Percentiles rank a stretch among this genome's conserved stretches.
These are phyloP conservation scores for Candida tetrigidarum DNA, from an alignment of 1,139 yeast species.

Conservation along the genomic window DNA sequence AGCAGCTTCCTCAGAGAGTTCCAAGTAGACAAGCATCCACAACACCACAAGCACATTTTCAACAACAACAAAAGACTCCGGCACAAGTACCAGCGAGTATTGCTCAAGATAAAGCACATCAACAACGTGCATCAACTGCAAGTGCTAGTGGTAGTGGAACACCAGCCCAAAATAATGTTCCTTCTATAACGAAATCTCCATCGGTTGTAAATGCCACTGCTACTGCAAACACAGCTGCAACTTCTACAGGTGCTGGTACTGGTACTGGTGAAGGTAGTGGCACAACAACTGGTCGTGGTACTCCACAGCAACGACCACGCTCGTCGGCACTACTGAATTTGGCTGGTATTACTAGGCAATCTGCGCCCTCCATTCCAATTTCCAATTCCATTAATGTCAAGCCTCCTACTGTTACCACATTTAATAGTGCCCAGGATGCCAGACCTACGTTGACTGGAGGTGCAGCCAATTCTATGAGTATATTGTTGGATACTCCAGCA, in stretches of 20 bases:
- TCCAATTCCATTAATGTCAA: slow-evolving; percentile 69
- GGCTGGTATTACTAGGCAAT: slow-evolving; percentile 59
- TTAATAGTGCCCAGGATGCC: slow-evolving; percentile 50
- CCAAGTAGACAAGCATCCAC: slow-evolving; percentile 15
- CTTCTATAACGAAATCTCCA: not conserved
- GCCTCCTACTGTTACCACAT: slow-evolving; percentile 63
- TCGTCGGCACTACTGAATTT: slow-evolving; percentile 22
- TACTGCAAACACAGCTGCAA: too few species aligned
- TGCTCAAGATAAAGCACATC: slow-evolving; percentile 10
- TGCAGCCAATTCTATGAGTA: slow-evolving; percentile 65
- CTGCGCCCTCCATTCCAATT: slow-evolving; percentile 76
- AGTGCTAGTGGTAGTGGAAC: slow-evolving; percentile 10
- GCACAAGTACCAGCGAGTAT: slow-evolving; percentile 11
- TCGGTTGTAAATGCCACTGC: slow-evolving; percentile 11
- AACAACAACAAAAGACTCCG: slow-evolving; percentile 6
- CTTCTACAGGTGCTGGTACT: slow-evolving; percentile 11
- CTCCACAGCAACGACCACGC: slow-evolving; percentile 15
- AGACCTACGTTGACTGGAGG: slow-evolving; percentile 90
- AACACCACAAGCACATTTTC: slow-evolving; percentile 15
- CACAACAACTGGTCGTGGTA: slow-evolving; percentile 6
- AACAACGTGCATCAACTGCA: slow-evolving; percentile 13
- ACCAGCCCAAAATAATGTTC: slow-evolving; percentile 9
- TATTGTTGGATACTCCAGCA: slow-evolving; percentile 74
- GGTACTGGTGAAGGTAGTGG: slow-evolving; percentile 9
- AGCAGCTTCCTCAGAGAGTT: slow-evolving; percentile 9